Percentiles rank a stretch among this genome's conserved stretches.
Evolutionary conservation across 306 rosid genomes (phyloP).

Genomic region (Glycine tomentella): DNA sequence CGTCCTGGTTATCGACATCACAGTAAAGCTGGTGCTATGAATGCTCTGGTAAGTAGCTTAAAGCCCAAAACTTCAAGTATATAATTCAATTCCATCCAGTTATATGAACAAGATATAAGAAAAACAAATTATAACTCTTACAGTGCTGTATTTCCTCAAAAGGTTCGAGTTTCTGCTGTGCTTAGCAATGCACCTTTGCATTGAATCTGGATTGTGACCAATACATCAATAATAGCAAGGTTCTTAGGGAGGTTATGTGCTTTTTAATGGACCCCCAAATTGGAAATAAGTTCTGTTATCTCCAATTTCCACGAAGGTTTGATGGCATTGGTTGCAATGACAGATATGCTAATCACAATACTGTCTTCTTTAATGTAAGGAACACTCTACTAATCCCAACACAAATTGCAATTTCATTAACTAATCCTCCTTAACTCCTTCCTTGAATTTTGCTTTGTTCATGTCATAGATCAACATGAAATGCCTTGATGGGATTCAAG

Average conservation of each 20-base stretch:
- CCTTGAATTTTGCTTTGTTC: constrained; percentile 43
- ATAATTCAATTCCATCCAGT: not conserved
- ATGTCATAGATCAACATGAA: constrained; percentile 82
- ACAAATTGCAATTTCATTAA: constrained; percentile 16
- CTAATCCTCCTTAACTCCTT: constrained; percentile 34
- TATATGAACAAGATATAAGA: constrained; percentile 12
- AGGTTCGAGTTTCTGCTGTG: constrained; percentile 97
- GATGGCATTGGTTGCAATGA: constrained; percentile 82
- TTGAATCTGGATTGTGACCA: constrained; percentile 97
- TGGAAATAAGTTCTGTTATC: constrained; percentile 81
- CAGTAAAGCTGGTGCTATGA: constrained; percentile 96
- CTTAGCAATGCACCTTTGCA: constrained; percentile 94
- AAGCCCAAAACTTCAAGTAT: constrained; percentile 14
- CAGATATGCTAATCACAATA: constrained; percentile 84
- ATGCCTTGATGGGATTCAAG: constrained; percentile 98
- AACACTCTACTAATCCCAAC: not conserved
- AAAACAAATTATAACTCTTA: constrained; percentile 31
- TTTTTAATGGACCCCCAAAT: constrained; percentile 90
- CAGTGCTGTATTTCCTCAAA: constrained; percentile 42
- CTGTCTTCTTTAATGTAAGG: constrained; percentile 87
- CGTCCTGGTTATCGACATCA: constrained; percentile 84
- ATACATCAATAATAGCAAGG: constrained; percentile 94
- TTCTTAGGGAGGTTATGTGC: constrained; percentile 94
- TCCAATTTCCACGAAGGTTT: constrained; percentile 92
- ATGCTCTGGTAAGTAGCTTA: constrained; percentile 75